phyloP scores from a whole-genome alignment of 306 rosid genomes.

The Astragalus glycyphyllos region DNA sequence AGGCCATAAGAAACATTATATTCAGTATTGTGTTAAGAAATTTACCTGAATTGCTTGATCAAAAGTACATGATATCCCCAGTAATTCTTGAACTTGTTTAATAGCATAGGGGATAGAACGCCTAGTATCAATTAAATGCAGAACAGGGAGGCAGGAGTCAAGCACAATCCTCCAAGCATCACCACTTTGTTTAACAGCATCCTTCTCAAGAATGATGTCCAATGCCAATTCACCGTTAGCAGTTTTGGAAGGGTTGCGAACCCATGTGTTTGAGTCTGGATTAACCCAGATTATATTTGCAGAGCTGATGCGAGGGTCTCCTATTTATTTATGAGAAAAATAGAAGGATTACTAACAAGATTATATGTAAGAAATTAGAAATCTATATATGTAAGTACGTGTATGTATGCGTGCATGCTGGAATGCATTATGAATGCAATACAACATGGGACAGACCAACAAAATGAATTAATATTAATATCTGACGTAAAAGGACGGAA shows the following conservation, averaged over 20 bases:
- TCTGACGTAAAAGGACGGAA: constrained; percentile 16
- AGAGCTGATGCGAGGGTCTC: constrained; percentile 79
- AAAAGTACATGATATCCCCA: constrained; percentile 87
- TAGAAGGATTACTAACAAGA: constrained; percentile 3
- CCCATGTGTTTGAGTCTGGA: constrained; percentile 84
- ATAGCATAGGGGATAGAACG: constrained; percentile 87
- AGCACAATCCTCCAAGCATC: constrained; percentile 96
- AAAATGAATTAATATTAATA: constrained; percentile 3
- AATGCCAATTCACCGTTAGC: constrained; percentile 84
- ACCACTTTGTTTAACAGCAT: constrained; percentile 76
- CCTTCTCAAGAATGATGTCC: constrained; percentile 76
- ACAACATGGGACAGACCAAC: background rate
- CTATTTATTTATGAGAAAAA: constrained; percentile 47
- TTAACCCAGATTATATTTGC: constrained; percentile 83
- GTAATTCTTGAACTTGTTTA: constrained; percentile 81
- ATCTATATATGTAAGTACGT: background rate
- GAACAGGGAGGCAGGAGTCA: constrained; percentile 88
- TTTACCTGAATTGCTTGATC: constrained; percentile 84
- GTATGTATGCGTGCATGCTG: too few relatives aligned
- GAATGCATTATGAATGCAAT: background rate
- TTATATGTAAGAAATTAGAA: background rate
- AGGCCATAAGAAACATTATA: constrained; percentile 3
- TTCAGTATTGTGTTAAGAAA: background rate
- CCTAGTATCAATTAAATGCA: constrained; percentile 86
- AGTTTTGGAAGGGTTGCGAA: constrained; percentile 61